Conservation (phyloP, 78 protist species). For the Pigoraptor vietnamica region DNA sequence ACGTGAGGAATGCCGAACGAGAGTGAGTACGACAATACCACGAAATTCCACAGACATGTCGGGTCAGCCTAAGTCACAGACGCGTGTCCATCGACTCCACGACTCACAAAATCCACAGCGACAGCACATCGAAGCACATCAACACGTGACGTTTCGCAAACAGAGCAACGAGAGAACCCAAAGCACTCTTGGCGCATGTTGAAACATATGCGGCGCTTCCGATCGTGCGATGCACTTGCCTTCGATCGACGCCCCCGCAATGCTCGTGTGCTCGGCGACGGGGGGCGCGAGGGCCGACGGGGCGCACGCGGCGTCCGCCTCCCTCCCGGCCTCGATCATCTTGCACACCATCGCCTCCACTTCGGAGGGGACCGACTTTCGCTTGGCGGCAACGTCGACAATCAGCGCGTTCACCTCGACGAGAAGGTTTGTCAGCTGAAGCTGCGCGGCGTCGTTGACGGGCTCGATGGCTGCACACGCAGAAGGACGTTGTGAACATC, state of each 20-base stretch:
- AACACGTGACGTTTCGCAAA: too few relatives aligned
- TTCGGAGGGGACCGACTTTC: not conserved
- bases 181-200: too few relatives aligned
- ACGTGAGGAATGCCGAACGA: too few relatives aligned
- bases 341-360: not conserved
- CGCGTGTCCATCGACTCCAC: too few relatives aligned
- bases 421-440: not conserved
- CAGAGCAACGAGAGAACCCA: too few relatives aligned
- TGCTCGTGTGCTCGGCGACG: too few relatives aligned
- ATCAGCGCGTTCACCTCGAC: not conserved
- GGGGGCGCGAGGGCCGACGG: not conserved
- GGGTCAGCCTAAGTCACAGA: too few relatives aligned
- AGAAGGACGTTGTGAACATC: not conserved
- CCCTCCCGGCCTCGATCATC: not conserved
- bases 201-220: too few relatives aligned
- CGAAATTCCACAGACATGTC: too few relatives aligned
- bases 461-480: not conserved
- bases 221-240: not conserved
- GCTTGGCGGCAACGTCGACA: not conserved
- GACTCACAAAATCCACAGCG: too few relatives aligned
- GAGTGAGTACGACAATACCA: too few relatives aligned
- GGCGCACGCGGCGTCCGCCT: not conserved
- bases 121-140: too few relatives aligned
- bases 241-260: not conserved
- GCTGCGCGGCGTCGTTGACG: not conserved